Evolutionary conservation across 352 stramenopile species (phyloP).

Genomic region (Globisporangium cylindrosporum): DNA sequence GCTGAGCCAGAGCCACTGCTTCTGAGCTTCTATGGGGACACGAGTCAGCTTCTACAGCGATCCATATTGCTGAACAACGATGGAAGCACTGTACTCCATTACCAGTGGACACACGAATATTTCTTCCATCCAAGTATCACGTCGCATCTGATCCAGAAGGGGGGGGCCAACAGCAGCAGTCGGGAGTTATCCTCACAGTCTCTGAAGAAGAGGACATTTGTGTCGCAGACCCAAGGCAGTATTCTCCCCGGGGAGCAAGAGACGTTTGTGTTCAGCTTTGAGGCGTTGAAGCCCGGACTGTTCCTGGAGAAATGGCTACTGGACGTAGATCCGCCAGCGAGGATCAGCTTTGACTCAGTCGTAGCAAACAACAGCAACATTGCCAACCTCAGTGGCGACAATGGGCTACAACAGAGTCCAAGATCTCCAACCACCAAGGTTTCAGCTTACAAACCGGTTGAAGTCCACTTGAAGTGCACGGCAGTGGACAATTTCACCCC

Average conservation of each 20-base stretch:
- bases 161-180: background rate
- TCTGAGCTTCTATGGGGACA: constrained; percentile 44
- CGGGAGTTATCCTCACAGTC: constrained; percentile 13
- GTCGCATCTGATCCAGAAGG: constrained; percentile 14
- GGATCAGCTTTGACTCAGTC: constrained; percentile 1
- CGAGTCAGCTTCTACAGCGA: constrained; percentile 40
- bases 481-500: constrained; percentile 62
- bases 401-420: background rate
- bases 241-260: constrained; percentile 51
- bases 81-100: constrained; percentile 54
- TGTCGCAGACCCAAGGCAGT: constrained; percentile 43
- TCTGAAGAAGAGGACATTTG: constrained; percentile 27
- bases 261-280: constrained; percentile 65
- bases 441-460: constrained; percentile 7
- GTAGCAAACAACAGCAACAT: background rate
- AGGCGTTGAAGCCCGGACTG: constrained; percentile 37
- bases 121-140: constrained; percentile 28
- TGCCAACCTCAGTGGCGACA: too few relatives aligned
- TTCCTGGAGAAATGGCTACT: constrained; percentile 76
- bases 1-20: constrained; percentile 16
- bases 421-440: background rate
- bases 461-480: constrained; percentile 51
- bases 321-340: constrained; percentile 46
- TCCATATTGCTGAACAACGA: constrained; percentile 43
- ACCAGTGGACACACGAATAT: constrained; percentile 46